phyloP scores from a whole-genome alignment of 345 rosid species.

The Aquilaria malaccensis region DNA sequence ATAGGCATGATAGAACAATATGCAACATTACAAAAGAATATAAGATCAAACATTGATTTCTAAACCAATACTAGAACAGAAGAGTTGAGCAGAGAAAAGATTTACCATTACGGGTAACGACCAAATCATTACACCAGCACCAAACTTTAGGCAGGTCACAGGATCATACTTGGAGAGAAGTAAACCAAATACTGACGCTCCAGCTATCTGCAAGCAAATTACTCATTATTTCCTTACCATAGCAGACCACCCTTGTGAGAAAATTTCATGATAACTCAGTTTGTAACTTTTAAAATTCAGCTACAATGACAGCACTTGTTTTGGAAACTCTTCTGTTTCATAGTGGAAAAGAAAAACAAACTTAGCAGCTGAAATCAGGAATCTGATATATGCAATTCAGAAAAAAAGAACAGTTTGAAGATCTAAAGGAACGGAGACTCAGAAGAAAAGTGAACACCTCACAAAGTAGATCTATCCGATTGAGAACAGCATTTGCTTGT shows the following conservation, averaged over 20 bases:
- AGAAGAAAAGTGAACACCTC: slow-evolving; percentile 41
- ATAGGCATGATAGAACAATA: too few relatives aligned
- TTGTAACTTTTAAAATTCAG: background rate
- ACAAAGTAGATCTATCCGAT: slow-evolving; percentile 81
- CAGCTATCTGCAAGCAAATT: slow-evolving; percentile 57
- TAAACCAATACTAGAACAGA: background rate
- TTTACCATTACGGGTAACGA: slow-evolving; percentile 77
- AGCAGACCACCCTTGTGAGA: background rate
- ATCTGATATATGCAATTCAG: slow-evolving; percentile 2
- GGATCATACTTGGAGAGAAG: slow-evolving; percentile 74
- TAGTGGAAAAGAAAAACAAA: too few relatives aligned
- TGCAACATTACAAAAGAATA: too few relatives aligned
- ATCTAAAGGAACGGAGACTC: slow-evolving; percentile 3
- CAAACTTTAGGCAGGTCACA: slow-evolving; percentile 80
- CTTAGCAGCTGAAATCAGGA: background rate
- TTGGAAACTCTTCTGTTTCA: background rate
- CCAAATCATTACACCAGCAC: slow-evolving; percentile 62
- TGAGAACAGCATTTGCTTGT: slow-evolving; percentile 87
- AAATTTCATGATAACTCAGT: background rate
- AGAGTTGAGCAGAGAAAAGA: slow-evolving; percentile 11
- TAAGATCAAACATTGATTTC: slow-evolving; percentile 7
- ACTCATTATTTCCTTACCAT: slow-evolving; percentile 1
- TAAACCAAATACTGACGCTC: slow-evolving; percentile 74
- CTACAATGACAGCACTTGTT: background rate
- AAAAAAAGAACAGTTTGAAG: background rate